These are phyloP conservation scores for Carex cristatella DNA, from an alignment of 176 grass and related monocot genomes.

Conservation along the genomic window DNA sequence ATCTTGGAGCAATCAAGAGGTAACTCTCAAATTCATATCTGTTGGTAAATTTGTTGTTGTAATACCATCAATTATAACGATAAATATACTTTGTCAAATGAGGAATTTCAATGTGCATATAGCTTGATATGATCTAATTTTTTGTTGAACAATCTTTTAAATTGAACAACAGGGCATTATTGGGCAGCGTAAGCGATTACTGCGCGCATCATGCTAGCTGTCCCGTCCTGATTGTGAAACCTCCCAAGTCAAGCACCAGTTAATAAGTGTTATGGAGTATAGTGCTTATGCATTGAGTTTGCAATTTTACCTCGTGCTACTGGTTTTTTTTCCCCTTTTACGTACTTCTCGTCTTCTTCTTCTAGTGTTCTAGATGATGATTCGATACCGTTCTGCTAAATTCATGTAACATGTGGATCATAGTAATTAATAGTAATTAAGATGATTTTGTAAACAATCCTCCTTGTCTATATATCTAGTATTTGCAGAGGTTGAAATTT, in stretches of 20 bases:
- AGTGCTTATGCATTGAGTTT: neutral
- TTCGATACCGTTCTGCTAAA: neutral
- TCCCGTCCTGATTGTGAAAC: slow-evolving; percentile 38
- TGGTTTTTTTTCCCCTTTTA: neutral
- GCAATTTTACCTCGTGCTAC: neutral
- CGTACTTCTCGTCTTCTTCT: neutral
- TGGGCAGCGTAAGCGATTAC: slow-evolving; percentile 50
- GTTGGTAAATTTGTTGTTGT: neutral
- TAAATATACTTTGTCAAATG: neutral
- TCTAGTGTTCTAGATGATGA: neutral
- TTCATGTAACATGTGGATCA: neutral
- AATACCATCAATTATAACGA: neutral
- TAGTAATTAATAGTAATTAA: neutral
- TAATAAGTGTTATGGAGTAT: neutral
- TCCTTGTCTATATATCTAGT: neutral
- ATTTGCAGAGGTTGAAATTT: neutral
- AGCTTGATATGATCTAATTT: neutral
- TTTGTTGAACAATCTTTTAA: neutral
- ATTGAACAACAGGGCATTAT: slow-evolving; percentile 18
- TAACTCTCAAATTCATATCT: neutral
- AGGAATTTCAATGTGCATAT: neutral
- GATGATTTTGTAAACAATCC: neutral
- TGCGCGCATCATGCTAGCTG: slow-evolving; percentile 34
- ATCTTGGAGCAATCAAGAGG: slow-evolving; percentile 39
- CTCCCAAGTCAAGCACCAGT: neutral